Conservation (phyloP, 495 filamentous ascomycete species). For the Aspergillus funiculosus region DNA sequence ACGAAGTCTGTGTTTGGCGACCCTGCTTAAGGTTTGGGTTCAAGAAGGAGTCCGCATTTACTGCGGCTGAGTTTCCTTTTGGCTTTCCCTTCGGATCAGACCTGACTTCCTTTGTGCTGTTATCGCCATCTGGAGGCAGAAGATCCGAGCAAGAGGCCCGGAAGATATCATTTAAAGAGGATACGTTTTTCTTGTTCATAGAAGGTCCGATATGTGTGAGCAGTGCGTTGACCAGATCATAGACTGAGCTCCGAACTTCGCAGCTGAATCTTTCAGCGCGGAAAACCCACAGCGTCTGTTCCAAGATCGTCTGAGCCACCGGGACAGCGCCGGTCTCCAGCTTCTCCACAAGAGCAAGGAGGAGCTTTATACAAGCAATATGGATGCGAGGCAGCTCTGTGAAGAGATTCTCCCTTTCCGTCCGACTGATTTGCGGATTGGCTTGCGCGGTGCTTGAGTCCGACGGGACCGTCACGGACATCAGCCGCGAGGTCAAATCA, state of each 20-base stretch:
- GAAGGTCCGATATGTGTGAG: conserved; percentile 57
- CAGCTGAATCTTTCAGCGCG: conserved; percentile 51
- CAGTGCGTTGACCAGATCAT: conserved; percentile 50
- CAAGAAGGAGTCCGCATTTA: conserved; percentile 54
- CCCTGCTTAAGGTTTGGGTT: conserved; percentile 31
- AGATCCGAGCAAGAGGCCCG: conserved; percentile 61
- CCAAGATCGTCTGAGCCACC: conserved; percentile 53
- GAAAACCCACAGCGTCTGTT: conserved; percentile 65
- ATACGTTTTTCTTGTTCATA: conserved; percentile 55
- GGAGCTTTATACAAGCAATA: conserved; percentile 55
- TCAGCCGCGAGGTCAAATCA: conserved; percentile 61
- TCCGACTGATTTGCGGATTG: conserved; percentile 64
- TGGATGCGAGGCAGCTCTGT: conserved; percentile 67
- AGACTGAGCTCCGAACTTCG: conserved; percentile 55
- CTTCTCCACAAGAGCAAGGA: conserved; percentile 47
- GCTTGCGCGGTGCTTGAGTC: conserved; percentile 39
- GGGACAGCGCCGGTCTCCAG: conserved; percentile 49
- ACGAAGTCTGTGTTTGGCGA: conserved; percentile 15
- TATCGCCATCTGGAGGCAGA: conserved; percentile 39
- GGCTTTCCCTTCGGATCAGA: conserved; percentile 31
- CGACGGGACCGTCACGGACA: conserved; percentile 57
- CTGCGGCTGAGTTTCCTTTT: conserved; percentile 31
- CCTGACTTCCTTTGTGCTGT: conserved; percentile 24
- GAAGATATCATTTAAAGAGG: conserved; percentile 52
- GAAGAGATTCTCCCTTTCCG: conserved; percentile 73